These are phyloP conservation scores for Rubroboletus pulcherrimus DNA, from an alignment of 768 basidiomycete species.

Conservation along the genomic window DNA sequence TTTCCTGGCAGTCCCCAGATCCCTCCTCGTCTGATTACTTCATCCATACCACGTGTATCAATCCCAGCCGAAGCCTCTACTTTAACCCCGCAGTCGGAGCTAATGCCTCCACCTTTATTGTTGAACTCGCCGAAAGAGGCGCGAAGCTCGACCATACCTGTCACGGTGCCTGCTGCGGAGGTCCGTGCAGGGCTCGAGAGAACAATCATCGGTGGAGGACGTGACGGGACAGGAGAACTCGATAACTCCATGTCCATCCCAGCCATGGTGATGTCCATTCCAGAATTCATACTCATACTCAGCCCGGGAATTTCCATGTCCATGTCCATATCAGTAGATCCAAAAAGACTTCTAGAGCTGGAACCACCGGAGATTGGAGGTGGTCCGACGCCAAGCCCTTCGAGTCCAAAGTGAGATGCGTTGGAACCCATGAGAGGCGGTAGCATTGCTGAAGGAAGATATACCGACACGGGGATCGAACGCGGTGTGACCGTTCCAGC, in stretches of 20 bases:
- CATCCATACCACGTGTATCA: slow-evolving; percentile 56
- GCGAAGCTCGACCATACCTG: slow-evolving; percentile 61
- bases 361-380: slow-evolving; percentile 23
- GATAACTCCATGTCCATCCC: slow-evolving; percentile 27
- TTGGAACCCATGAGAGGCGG: slow-evolving; percentile 19
- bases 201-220: slow-evolving; percentile 50
- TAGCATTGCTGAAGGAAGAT: slow-evolving; percentile 42
- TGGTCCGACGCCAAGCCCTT: slow-evolving; percentile 25
- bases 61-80: slow-evolving; percentile 37
- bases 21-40: slow-evolving; percentile 70
- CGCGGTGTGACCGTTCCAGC: slow-evolving; percentile 41
- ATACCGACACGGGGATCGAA: slow-evolving; percentile 68
- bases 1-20: slow-evolving; percentile 64
- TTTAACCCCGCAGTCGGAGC: slow-evolving; percentile 22
- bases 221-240: slow-evolving; percentile 34
- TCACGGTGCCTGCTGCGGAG: slow-evolving; percentile 48
- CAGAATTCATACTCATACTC: slow-evolving; percentile 33
- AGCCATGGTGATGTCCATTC: slow-evolving; percentile 30
- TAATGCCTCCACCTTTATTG: slow-evolving; percentile 8
- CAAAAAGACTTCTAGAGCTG: slow-evolving; percentile 27
- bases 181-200: slow-evolving; percentile 66
- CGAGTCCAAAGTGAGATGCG: slow-evolving; percentile 28
- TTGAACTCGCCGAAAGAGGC: slow-evolving; percentile 54
- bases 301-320: slow-evolving; percentile 35
- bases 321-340: slow-evolving; percentile 31